Conservation (phyloP, 2,329 filamentous ascomycete species). For the Arthrinium phaeospermum region DNA sequence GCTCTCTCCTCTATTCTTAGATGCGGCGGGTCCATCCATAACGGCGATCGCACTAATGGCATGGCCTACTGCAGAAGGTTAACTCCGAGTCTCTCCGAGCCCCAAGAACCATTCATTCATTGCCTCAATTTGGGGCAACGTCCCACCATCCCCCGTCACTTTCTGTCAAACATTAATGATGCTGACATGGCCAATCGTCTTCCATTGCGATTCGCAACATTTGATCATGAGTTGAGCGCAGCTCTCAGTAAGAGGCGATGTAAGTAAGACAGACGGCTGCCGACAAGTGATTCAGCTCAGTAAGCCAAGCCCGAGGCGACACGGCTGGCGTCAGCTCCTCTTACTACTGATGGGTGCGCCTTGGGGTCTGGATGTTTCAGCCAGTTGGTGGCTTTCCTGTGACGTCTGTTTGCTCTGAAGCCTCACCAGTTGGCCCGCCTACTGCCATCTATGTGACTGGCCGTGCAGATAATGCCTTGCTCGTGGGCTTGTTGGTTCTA, state of each 20-base stretch:
- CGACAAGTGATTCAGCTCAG: conserved; percentile 4
- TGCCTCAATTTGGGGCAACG: not conserved
- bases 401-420: not conserved
- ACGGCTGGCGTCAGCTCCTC: conserved; percentile 2
- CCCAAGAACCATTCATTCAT: not conserved
- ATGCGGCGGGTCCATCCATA: not conserved
- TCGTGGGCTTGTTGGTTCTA: not conserved
- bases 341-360: not conserved
- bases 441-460: not conserved
- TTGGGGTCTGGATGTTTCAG: conserved; percentile 10
- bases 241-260: not conserved
- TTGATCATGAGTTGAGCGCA: not conserved
- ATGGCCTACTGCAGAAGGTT: not conserved
- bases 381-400: not conserved
- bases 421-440: not conserved
- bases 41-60: conserved; percentile 5
- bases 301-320: not conserved
- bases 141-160: not conserved
- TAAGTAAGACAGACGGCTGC: not conserved
- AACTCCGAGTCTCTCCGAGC: not conserved
- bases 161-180: not conserved
- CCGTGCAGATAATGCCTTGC: not conserved
- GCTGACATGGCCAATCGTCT: conserved; percentile 1
- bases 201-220: not conserved
- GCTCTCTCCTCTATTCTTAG: conserved; percentile 9